A percentile compares a stretch with the other conserved stretches of the same genome.
phyloP scores from a whole-genome alignment of 1,284 basidiomycete genomes.

The Pseudozyma pruni region DNA sequence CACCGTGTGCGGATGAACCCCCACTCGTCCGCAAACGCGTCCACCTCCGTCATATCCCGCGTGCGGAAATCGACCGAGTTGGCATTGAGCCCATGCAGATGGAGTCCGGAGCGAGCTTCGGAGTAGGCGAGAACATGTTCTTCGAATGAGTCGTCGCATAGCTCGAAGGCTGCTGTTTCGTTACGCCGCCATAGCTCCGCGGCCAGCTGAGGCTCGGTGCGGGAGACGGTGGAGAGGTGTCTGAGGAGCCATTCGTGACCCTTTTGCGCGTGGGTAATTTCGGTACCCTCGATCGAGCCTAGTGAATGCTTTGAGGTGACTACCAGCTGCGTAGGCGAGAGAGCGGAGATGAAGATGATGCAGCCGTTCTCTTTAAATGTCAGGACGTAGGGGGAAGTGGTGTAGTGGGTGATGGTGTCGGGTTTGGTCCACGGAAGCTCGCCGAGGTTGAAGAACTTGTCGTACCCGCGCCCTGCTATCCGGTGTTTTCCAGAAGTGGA shows the following conservation, averaged over 20 bases:
- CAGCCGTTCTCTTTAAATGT: conserved; percentile 98
- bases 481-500: conserved; percentile 70
- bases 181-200: conserved; percentile 81
- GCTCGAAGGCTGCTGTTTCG: conserved; percentile 82
- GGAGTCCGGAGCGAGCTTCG: conserved; percentile 84
- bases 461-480: conserved; percentile 91
- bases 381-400: conserved; percentile 82
- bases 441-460: conserved; percentile 98
- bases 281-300: conserved; percentile 41
- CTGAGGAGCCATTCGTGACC: conserved; percentile 84
- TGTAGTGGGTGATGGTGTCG: conserved; percentile 71
- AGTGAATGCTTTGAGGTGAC: conserved; percentile 86
- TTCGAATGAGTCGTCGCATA: conserved; percentile 97
- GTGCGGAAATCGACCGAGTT: conserved; percentile 81
- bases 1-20: conserved; percentile 87
- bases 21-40: conserved; percentile 82
- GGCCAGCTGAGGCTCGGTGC: conserved; percentile 81
- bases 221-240: conserved; percentile 77
- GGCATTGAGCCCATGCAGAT: conserved; percentile 84
- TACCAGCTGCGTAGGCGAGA: conserved; percentile 79
- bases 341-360: conserved; percentile 93
- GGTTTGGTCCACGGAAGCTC: conserved; percentile 90
- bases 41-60: conserved; percentile 72
- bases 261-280: conserved; percentile 76
- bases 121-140: conserved; percentile 93